Evolutionary conservation across 306 rosid species (phyloP), one percentile per base, ranked within the genome.

Genomic region (Heteromeles arbutifolia): DNA sequence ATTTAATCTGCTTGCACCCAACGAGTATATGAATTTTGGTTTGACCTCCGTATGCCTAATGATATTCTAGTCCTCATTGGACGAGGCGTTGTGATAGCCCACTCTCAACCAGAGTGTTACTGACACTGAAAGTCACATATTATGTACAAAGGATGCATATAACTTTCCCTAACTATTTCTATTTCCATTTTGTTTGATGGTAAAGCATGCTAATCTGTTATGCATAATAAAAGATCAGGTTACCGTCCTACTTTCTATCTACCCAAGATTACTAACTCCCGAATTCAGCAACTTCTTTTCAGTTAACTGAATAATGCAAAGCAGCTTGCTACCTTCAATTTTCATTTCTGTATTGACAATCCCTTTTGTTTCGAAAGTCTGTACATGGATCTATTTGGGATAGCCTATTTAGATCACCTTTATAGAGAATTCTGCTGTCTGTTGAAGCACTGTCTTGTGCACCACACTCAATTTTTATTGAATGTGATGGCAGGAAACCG

Each of bases 401-500:
- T 1, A 41, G 44, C 24, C 54, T 39, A 37, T 22, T 32, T 37
- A 57, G 48, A 63, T 59, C 19, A 11, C n/a, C 53, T 41, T 78
- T 50, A 37, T 75, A 50, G 57, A 17, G 58, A 58, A 71, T 75
- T 57, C 45, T 2, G 13, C 52, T 18, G 8, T 54, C 28, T 56
- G 31, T 4, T 54, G 48, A 54, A 72, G 37, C 19, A 5, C 2
- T 25, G 1, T 62, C 56, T 28, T 58, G 69, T 19, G 58, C 44
- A 68, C 80, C 69, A 29, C 57, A 12, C 45, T 28, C 9, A 61
- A 12, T 74, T 39, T 44, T 24, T 71, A 65, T 61, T 73, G 44
- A 9, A 81, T 79, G 61, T 77, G 62, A 78, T 82, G 48, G 19
- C 92, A 93, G 98, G 93, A 25, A 90, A 82, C 78, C 86, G 91